Conservation (phyloP, 2,329 filamentous ascomycete genomes). For the Venturia aucupariae region DNA sequence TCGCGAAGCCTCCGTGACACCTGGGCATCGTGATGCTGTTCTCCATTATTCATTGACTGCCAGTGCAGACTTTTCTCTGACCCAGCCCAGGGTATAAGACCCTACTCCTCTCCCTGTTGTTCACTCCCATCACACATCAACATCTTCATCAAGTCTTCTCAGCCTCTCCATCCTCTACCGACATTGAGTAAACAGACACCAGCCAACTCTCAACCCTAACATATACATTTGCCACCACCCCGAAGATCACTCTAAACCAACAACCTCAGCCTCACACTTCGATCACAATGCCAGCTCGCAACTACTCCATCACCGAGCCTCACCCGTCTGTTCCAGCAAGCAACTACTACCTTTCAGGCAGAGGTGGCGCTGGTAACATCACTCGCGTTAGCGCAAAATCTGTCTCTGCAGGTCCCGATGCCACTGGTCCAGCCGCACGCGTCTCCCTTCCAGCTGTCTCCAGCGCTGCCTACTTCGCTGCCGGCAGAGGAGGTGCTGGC, state of each 20-base stretch:
- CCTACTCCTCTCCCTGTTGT: background rate
- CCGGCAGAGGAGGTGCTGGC: conserved; percentile 58
- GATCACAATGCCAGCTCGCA: conserved; percentile 15
- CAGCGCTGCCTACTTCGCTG: conserved; percentile 48
- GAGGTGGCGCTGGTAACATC: conserved; percentile 51
- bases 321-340: conserved; percentile 47
- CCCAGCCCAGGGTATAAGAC: conserved; percentile 7
- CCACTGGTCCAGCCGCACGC: conserved; percentile 39
- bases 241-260: background rate
- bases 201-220: background rate
- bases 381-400: conserved; percentile 46
- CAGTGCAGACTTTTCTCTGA: conserved; percentile 3
- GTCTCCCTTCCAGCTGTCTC: conserved; percentile 39
- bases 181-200: background rate
- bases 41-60: conserved; percentile 11
- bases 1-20: conserved; percentile 1
- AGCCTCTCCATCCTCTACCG: background rate
- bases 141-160: no score
- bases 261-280: conserved; percentile 4
- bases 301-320: conserved; percentile 51
- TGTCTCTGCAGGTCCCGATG: conserved; percentile 38
- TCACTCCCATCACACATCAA: background rate
- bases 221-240: background rate
- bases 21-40: conserved; percentile 15
- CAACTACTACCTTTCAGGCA: conserved; percentile 44